Base-by-base conservation (phyloP, 768 basidiomycete genomes). In the Auricularia cornea region DNA sequence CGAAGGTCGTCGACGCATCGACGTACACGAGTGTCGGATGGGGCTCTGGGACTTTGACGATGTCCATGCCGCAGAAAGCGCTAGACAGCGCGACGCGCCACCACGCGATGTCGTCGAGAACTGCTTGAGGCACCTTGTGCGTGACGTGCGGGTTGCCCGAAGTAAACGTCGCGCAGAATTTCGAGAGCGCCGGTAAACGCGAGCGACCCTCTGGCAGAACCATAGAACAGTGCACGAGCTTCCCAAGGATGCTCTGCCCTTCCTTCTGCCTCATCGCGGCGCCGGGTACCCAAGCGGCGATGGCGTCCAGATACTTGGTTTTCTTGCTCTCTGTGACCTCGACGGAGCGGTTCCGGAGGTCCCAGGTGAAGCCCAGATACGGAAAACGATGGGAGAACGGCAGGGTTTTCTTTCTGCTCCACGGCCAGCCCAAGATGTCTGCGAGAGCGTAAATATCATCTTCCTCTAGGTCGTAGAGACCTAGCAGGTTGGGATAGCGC, bases 1-100 rank as follows among this genome's bases (percentile, higher is more conserved):
- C 80, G 66, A 70, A 76, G 0, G 66, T 69, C 0, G 69, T 70
- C 0, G 79, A 80, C 0, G 79, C 78, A 60, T 81, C 80, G 2
- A 80, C 77, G 51, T 73, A 80, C 10, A 78, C 57, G 2, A 62
- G 62, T 3, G 76, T 70, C 28, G 73, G 70, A 3, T 68, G 30
- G 0, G 65, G n/a, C 0, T 64, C 62, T 1, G 40, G 56, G 28
- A 65, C 61, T 1, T 64, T 69, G 35, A 30, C 33, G 56, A 72
- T 60, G 60, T 65, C n/a, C 62, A 60, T 23, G 73, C 66, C 65
- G 44, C 44, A 48, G 44, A 48, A 48, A 23, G 14, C 18, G 44
- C 18, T 23, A 8, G 8, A 5, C 1, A 59, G 44, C 44, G 4
- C 18, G 44, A 3, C n/a, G 44, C 44, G 44, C 44, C 44, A 48